These are phyloP conservation scores for Mycena capillaripes DNA, from an alignment of 768 basidiomycete species.

Conservation along the genomic window DNA sequence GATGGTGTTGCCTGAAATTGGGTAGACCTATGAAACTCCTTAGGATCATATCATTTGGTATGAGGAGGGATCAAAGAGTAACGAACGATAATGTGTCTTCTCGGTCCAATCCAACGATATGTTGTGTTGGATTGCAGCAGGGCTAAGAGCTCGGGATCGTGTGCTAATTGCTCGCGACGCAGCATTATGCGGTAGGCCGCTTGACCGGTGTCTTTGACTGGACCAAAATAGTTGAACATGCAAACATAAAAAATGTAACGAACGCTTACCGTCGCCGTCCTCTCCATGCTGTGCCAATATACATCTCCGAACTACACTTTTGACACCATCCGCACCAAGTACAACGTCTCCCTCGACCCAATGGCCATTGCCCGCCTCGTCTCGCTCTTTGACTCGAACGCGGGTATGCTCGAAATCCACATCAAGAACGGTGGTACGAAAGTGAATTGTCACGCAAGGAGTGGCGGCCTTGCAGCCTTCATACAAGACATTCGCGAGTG, in stretches of 20 bases:
- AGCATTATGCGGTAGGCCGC: slow-evolving; percentile 56
- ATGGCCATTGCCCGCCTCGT: slow-evolving; percentile 27
- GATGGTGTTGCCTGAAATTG: slow-evolving; percentile 49
- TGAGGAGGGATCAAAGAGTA: background rate
- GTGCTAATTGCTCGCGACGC: slow-evolving; percentile 43
- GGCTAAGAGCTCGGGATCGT: slow-evolving; percentile 50
- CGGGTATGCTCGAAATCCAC: slow-evolving; percentile 41
- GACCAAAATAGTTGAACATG: background rate
- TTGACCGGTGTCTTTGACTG: slow-evolving; percentile 52
- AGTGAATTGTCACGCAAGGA: slow-evolving; percentile 45
- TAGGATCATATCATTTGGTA: too few species aligned
- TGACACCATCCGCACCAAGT: slow-evolving; percentile 55
- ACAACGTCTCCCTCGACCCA: slow-evolving; percentile 51
- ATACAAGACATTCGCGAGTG: slow-evolving; percentile 49
- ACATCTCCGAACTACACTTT: slow-evolving; percentile 46
- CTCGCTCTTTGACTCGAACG: slow-evolving; percentile 22
- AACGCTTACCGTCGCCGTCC: slow-evolving; percentile 30
- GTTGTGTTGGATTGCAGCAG: slow-evolving; percentile 47
- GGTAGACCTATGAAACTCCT: slow-evolving; percentile 44
- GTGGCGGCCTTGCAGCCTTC: slow-evolving; percentile 42
- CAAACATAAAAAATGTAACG: background rate
- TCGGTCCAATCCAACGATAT: slow-evolving; percentile 54
- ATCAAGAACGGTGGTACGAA: slow-evolving; percentile 39
- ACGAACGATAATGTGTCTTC: slow-evolving; percentile 40
- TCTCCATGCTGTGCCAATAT: slow-evolving; percentile 49